phyloP scores from a whole-genome alignment of 176 grass and related monocot species.

The Cenchrus americanus region DNA sequence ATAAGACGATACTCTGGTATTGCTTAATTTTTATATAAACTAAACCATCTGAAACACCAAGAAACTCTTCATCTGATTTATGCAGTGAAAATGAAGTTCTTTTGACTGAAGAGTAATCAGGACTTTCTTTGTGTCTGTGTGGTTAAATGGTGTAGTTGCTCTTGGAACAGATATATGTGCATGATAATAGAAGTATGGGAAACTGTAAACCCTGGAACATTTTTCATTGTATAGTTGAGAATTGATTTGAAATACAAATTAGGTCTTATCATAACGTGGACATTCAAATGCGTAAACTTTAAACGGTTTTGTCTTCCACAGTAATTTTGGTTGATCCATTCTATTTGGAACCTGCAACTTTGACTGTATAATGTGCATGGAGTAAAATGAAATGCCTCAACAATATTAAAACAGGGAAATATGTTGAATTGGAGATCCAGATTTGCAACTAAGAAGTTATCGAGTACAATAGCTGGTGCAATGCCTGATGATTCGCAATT shows the following conservation, averaged over 20 bases:
- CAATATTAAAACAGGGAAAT: conserved; percentile 47
- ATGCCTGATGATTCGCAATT: conserved; percentile 53
- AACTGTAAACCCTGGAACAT: neutral
- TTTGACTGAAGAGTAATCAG: neutral
- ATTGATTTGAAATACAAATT: conserved; percentile 1
- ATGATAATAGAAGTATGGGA: neutral
- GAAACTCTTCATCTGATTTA: neutral
- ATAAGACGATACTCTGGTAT: neutral
- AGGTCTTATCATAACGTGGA: neutral
- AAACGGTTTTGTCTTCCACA: neutral
- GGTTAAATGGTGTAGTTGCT: neutral
- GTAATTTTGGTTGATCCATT: neutral
- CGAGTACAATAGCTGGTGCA: conserved; percentile 47
- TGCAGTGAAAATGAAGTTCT: neutral
- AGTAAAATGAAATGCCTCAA: conserved; percentile 10
- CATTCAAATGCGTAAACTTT: neutral
- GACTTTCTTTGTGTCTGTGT: neutral
- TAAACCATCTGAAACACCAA: neutral
- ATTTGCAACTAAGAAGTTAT: conserved; percentile 25
- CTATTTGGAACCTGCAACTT: neutral
- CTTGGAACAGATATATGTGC: neutral
- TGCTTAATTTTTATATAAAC: neutral
- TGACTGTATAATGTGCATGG: conserved; percentile 5
- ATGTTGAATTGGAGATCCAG: conserved; percentile 38
- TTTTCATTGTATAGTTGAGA: neutral